A percentile compares a stretch with the other conserved stretches of the same genome.
Conservation (phyloP, 108 stramenopile species). For the Fragilaria crotonensis region DNA sequence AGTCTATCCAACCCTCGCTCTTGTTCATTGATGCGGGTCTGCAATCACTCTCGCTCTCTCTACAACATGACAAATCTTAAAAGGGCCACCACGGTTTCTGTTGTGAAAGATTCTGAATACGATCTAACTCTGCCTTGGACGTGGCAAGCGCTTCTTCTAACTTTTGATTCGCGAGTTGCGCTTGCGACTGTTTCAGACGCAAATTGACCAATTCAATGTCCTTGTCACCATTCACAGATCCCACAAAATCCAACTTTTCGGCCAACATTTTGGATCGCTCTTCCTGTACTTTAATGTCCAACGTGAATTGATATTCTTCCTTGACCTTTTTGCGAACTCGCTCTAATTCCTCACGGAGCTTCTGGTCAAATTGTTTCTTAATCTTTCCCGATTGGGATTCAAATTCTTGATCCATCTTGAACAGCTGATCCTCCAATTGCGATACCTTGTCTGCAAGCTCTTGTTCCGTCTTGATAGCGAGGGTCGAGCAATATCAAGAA, state of each 20-base stretch:
- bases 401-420: slow-evolving; percentile 19
- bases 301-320: slow-evolving; percentile 14
- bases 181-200: slow-evolving; percentile 1
- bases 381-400: slow-evolving; percentile 16
- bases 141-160: not conserved
- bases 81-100: not conserved
- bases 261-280: slow-evolving; percentile 10
- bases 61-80: too few species aligned
- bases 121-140: not conserved
- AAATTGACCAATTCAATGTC: slow-evolving; percentile 2
- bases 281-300: slow-evolving; percentile 16
- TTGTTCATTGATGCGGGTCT: too few species aligned
- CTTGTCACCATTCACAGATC: not conserved
- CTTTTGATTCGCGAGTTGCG: not conserved
- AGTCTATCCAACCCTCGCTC: too few species aligned
- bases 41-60: too few species aligned
- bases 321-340: slow-evolving; percentile 14
- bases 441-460: not conserved
- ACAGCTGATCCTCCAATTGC: slow-evolving; percentile 20
- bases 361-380: slow-evolving; percentile 12
- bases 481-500: too few species aligned
- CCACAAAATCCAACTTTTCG: slow-evolving; percentile 8
- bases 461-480: not conserved
- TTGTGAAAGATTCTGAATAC: not conserved
- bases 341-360: slow-evolving; percentile 11